Evolutionary conservation across 441 rosid species (phyloP).

Genomic region (Raphanus hybrid): DNA sequence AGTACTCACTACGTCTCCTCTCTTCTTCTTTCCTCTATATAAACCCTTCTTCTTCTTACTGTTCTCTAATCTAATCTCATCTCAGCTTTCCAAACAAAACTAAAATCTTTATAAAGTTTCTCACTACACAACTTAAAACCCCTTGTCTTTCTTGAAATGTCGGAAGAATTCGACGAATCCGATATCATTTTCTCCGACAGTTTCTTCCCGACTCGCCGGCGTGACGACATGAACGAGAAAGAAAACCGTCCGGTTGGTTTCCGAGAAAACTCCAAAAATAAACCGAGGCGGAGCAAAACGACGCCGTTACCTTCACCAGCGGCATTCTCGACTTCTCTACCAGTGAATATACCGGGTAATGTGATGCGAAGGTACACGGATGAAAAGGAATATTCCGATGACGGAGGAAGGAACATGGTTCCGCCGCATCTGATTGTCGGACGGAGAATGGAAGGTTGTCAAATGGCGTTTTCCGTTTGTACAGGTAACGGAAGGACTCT

Average conservation of each 20-base stretch:
- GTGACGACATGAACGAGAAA: conserved; percentile 21
- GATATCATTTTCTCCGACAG: conserved; percentile 63
- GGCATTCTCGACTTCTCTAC: conserved; percentile 44
- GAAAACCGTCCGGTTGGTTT: conserved; percentile 27
- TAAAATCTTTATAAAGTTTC: not conserved
- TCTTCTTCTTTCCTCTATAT: conserved; percentile 14
- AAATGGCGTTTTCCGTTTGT: conserved; percentile 83
- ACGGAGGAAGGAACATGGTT: conserved; percentile 44
- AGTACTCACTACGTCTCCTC: conserved; percentile 43
- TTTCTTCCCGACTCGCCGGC: conserved; percentile 16
- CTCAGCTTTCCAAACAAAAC: not conserved
- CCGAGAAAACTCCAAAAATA: conserved; percentile 15
- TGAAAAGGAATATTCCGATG: conserved; percentile 34
- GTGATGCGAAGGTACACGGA: conserved; percentile 39
- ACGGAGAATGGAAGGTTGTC: conserved; percentile 53
- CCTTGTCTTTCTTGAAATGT: conserved; percentile 45
- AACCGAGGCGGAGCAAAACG: conserved; percentile 22
- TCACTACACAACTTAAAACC: not conserved
- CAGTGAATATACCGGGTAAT: conserved; percentile 55
- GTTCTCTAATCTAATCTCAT: conserved; percentile 18
- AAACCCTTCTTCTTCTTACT: conserved; percentile 17
- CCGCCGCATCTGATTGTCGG: conserved; percentile 86
- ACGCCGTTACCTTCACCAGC: conserved; percentile 38
- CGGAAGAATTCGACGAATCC: conserved; percentile 81
- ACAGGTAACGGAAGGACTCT: conserved; percentile 85